phyloP scores from a whole-genome alignment of 2,329 filamentous ascomycete genomes.

The Diaporthe vaccinii region DNA sequence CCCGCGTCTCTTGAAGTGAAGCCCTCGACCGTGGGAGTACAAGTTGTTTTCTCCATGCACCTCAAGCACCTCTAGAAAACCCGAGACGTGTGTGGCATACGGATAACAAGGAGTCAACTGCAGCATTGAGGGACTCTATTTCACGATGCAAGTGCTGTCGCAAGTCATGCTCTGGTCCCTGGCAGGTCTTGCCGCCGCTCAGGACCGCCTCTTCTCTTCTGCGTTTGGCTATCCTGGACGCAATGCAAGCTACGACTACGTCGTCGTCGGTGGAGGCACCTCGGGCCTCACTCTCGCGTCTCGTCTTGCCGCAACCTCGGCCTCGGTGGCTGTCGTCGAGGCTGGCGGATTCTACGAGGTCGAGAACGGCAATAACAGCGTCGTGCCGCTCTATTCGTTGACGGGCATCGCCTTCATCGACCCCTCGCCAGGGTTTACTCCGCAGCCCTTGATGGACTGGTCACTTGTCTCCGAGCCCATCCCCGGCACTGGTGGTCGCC shows the following conservation, averaged over 20 bases:
- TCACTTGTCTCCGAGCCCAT: conserved; percentile 35
- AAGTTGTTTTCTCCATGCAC: background rate
- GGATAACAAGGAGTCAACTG: too few relatives aligned
- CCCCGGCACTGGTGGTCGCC: background rate
- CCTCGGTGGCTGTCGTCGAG: conserved; percentile 35
- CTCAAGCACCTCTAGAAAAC: background rate
- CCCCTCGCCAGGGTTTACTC: conserved; percentile 24
- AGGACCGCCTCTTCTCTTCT: conserved; percentile 20
- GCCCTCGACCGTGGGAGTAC: background rate
- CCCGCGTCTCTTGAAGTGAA: background rate
- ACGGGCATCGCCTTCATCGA: conserved; percentile 24
- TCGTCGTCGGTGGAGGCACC: conserved; percentile 37
- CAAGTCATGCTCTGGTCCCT: background rate
- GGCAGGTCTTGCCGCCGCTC: background rate
- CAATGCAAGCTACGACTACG: conserved; percentile 38
- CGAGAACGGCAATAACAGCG: conserved; percentile 36
- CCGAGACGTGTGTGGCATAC: background rate
- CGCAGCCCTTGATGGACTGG: conserved; percentile 39
- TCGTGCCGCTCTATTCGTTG: conserved; percentile 34
- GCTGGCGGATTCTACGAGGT: conserved; percentile 38
- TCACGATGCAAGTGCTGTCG: background rate
- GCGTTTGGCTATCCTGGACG: conserved; percentile 35
- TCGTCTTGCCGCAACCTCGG: conserved; percentile 22
- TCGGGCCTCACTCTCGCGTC: conserved; percentile 36
- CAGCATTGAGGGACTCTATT: too few relatives aligned